Percentiles rank a stretch among this genome's conserved stretches.
These are phyloP conservation scores for Xylariales sp. DNA, from an alignment of 2,329 filamentous ascomycete species.

Conservation along the genomic window DNA sequence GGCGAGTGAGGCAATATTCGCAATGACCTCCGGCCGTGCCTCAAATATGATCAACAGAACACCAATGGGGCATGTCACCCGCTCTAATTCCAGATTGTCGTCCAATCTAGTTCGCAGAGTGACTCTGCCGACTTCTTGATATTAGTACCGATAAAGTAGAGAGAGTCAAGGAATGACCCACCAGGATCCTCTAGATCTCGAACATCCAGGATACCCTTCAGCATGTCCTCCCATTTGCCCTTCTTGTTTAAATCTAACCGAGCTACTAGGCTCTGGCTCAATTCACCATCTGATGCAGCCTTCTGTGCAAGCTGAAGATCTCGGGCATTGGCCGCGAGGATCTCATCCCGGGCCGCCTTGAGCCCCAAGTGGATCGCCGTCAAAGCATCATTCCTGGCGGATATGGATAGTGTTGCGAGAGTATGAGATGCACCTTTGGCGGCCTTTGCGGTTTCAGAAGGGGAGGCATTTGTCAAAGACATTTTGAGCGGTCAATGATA, in stretches of 20 bases:
- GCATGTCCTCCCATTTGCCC: slow-evolving; percentile 97
- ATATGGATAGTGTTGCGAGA: slow-evolving; percentile 72
- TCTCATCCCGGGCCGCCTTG: slow-evolving; percentile 61
- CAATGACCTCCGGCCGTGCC: slow-evolving; percentile 94
- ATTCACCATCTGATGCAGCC: slow-evolving; percentile 67
- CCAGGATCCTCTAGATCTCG: slow-evolving; percentile 78
- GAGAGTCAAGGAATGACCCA: slow-evolving; percentile 37
- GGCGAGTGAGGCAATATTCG: slow-evolving; percentile 91
- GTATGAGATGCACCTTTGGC: slow-evolving; percentile 79
- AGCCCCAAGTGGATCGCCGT: slow-evolving; percentile 80
- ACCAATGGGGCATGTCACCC: slow-evolving; percentile 90
- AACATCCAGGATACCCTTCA: slow-evolving; percentile 90
- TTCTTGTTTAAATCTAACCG: slow-evolving; percentile 78
- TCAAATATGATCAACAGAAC: slow-evolving; percentile 99
- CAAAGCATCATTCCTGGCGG: slow-evolving; percentile 78
- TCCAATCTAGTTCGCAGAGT: slow-evolving; percentile 82
- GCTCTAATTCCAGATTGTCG: slow-evolving; percentile 77
- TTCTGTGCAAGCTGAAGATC: slow-evolving; percentile 72
- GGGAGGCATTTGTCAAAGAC: slow-evolving; percentile 85
- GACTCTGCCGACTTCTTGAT: slow-evolving; percentile 74
- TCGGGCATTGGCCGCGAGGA: slow-evolving; percentile 79
- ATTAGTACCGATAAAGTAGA: no score
- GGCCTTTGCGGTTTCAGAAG: slow-evolving; percentile 68
- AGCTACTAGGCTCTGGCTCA: slow-evolving; percentile 81
- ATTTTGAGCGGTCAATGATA: slow-evolving; percentile 39